phyloP scores from a whole-genome alignment of 352 stramenopile genomes.

The Phytophthora tubulina region DNA sequence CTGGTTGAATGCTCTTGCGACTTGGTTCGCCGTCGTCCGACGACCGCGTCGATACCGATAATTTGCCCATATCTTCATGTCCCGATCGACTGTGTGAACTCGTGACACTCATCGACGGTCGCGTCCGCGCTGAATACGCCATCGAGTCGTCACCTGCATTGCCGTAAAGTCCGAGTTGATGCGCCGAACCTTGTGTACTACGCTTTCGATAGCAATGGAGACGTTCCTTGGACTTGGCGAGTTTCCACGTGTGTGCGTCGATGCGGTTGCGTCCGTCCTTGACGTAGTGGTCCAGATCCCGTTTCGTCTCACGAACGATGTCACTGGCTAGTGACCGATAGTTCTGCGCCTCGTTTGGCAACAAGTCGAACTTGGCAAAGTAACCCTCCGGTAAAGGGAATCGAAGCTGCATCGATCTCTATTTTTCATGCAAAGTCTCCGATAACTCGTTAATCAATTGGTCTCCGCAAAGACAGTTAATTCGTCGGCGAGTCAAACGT shows the following conservation, averaged over 20 bases:
- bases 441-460: conserved; percentile 12
- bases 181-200: conserved; percentile 29
- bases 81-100: conserved; percentile 42
- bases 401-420: conserved; percentile 57
- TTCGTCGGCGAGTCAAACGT: conserved; percentile 35
- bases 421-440: conserved; percentile 16
- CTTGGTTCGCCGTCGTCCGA: conserved; percentile 47
- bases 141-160: conserved; percentile 29
- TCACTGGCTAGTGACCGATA: conserved; percentile 66
- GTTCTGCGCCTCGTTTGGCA: conserved; percentile 57
- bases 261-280: conserved; percentile 64
- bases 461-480: conserved; percentile 27
- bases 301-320: conserved; percentile 73
- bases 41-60: conserved; percentile 40
- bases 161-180: conserved; percentile 57
- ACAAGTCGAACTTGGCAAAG: conserved; percentile 80
- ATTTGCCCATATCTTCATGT: conserved; percentile 24
- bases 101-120: conserved; percentile 37
- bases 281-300: conserved; percentile 66
- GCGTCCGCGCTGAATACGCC: conserved; percentile 37
- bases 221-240: conserved; percentile 72
- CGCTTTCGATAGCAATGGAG: conserved; percentile 70
- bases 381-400: conserved; percentile 75
- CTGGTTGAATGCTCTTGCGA: conserved; percentile 57
- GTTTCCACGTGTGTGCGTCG: conserved; percentile 72